These are phyloP conservation scores for Fusarium tricinctum DNA, from an alignment of 2,329 filamentous ascomycete genomes.

Conservation along the genomic window DNA sequence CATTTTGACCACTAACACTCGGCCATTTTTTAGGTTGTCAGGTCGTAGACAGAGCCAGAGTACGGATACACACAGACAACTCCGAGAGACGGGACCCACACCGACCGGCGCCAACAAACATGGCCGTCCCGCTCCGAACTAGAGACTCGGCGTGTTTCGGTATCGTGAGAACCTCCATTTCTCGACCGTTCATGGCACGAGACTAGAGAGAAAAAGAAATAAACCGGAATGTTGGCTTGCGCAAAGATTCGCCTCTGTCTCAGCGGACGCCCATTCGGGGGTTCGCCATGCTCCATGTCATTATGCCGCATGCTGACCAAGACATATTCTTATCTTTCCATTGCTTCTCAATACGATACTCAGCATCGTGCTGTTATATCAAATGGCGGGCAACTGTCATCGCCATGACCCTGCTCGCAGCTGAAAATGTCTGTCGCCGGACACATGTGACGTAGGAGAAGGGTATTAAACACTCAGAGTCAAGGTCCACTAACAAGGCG, in stretches of 20 bases:
- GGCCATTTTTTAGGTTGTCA: background rate
- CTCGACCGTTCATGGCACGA: conserved; percentile 16
- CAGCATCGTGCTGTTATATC: conserved; percentile 1
- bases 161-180: conserved; percentile 18
- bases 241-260: background rate
- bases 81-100: conserved; percentile 42
- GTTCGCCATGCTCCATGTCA: conserved; percentile 1
- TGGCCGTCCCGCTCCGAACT: conserved; percentile 40
- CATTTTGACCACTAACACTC: conserved; percentile 30
- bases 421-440: conserved; percentile 37
- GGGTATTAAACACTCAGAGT: conserved; percentile 24
- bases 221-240: conserved; percentile 1
- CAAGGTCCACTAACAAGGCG: conserved; percentile 22
- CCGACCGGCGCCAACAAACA: conserved; percentile 38
- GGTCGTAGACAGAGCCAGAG: conserved; percentile 12
- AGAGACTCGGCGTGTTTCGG: conserved; percentile 36
- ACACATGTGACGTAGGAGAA: conserved; percentile 44
- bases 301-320: conserved; percentile 17
- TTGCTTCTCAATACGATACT: conserved; percentile 6
- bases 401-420: conserved; percentile 23
- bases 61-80: conserved; percentile 7
- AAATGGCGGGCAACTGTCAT: conserved; percentile 8
- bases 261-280: background rate
- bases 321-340: conserved; percentile 8
- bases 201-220: background rate